phyloP scores from a whole-genome alignment of 202 grass and related monocot genomes.

The Zizania palustris region DNA sequence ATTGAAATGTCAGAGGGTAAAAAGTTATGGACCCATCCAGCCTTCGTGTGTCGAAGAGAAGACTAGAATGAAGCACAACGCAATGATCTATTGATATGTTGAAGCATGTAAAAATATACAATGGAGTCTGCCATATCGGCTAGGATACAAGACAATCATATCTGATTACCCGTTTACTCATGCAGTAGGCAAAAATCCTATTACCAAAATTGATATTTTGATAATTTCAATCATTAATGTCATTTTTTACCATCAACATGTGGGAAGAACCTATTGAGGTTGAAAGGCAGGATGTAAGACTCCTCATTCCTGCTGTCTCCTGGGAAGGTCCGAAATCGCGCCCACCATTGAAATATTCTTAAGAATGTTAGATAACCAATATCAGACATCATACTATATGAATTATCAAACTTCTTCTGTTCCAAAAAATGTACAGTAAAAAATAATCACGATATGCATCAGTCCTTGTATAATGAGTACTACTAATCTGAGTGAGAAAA shows the following conservation, averaged over 20 bases:
- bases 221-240: too few relatives aligned
- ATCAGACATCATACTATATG: background rate
- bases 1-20: background rate
- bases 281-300: constrained; percentile 94
- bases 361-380: background rate
- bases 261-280: constrained; percentile 89
- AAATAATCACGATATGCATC: background rate
- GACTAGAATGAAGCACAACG: too few relatives aligned
- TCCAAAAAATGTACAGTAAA: background rate
- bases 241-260: too few relatives aligned
- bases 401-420: background rate
- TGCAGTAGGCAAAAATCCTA: too few relatives aligned
- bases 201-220: too few relatives aligned
- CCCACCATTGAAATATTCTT: constrained; percentile 59
- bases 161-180: too few relatives aligned
- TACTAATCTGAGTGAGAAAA: background rate
- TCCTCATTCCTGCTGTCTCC: constrained; percentile 86
- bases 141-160: too few relatives aligned
- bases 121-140: too few relatives aligned
- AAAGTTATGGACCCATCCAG: constrained; percentile 75
- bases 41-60: constrained; percentile 83
- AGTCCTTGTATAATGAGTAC: background rate
- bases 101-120: too few relatives aligned
- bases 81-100: too few relatives aligned
- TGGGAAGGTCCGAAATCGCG: constrained; percentile 65